These are phyloP conservation scores for Hyaloscypha finlandica DNA, from an alignment of 495 filamentous ascomycete genomes.

Conservation along the genomic window DNA sequence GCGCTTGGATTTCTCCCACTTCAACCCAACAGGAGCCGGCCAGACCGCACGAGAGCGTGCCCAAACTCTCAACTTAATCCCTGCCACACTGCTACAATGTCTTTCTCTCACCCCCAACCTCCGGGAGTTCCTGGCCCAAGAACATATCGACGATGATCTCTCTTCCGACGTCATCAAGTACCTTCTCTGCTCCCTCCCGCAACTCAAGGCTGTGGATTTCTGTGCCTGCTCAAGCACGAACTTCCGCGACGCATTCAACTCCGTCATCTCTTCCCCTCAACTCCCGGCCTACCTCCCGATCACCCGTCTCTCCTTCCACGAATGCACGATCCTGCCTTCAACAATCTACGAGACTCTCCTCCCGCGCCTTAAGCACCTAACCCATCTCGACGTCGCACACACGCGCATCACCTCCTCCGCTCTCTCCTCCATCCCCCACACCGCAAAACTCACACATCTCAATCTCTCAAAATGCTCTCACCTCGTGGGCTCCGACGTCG, in stretches of 20 bases:
- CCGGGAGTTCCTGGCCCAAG: constrained; percentile 79
- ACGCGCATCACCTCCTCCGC: constrained; percentile 77
- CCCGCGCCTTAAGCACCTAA: constrained; percentile 67
- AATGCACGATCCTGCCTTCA: constrained; percentile 74
- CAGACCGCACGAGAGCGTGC: constrained; percentile 77
- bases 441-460: constrained; percentile 75
- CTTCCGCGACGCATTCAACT: constrained; percentile 65
- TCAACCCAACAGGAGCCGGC: constrained; percentile 80
- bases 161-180: constrained; percentile 67
- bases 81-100: constrained; percentile 72
- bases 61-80: constrained; percentile 79
- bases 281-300: constrained; percentile 56
- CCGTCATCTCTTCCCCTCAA: constrained; percentile 29
- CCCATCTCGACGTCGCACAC: constrained; percentile 79
- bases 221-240: constrained; percentile 72
- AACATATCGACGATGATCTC: constrained; percentile 82
- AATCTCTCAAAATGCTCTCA: constrained; percentile 76
- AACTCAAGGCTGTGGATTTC: constrained; percentile 73
- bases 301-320: constrained; percentile 74
- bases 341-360: constrained; percentile 69
- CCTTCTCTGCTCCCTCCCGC: constrained; percentile 70
- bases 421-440: constrained; percentile 68
- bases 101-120: constrained; percentile 75
- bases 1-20: constrained; percentile 85
- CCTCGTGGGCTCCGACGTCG: constrained; percentile 65